A percentile compares a stretch with the other conserved stretches of the same genome.
Conservation (phyloP, 805 yeast species). For the Zygosaccharomyces siamensis region DNA sequence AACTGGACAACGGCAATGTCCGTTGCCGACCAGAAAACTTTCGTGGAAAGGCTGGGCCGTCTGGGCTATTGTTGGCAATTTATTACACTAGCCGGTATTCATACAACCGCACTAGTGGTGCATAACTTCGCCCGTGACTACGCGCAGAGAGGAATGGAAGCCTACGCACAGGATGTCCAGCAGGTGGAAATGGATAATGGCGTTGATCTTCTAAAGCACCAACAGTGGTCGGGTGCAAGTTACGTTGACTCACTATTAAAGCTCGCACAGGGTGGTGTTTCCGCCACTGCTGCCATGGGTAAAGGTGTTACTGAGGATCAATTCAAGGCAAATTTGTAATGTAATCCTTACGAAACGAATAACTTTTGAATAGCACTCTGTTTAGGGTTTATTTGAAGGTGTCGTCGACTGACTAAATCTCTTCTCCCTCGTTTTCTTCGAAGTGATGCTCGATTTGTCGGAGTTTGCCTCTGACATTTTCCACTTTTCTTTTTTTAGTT, state of each 20-base stretch:
- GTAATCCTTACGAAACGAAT: not conserved
- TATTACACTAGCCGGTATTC: slow-evolving; percentile 94
- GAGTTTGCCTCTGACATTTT: not conserved
- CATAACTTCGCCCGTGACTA: slow-evolving; percentile 79
- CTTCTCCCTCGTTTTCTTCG: not conserved
- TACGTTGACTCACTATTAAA: slow-evolving; percentile 87
- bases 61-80: slow-evolving; percentile 97
- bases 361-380: not conserved
- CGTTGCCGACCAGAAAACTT: slow-evolving; percentile 80
- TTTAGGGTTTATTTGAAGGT: too few species aligned
- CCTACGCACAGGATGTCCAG: slow-evolving; percentile 86
- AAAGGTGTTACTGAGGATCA: slow-evolving; percentile 97
- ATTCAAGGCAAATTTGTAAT: slow-evolving; percentile 47
- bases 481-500: not conserved
- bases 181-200: slow-evolving; percentile 80
- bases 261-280: slow-evolving; percentile 89
- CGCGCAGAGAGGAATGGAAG: slow-evolving; percentile 85
- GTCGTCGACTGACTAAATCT: not conserved
- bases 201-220: slow-evolving; percentile 96
- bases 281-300: slow-evolving; percentile 97
- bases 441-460: not conserved
- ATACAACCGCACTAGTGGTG: slow-evolving; percentile 88
- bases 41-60: slow-evolving; percentile 77
- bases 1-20: slow-evolving; percentile 97
- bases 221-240: slow-evolving; percentile 98